A percentile compares a stretch with the other conserved stretches of the same genome.
Conservation (phyloP, 192 early-diverging fungal genomes). For the Blastocladiella britannica region DNA sequence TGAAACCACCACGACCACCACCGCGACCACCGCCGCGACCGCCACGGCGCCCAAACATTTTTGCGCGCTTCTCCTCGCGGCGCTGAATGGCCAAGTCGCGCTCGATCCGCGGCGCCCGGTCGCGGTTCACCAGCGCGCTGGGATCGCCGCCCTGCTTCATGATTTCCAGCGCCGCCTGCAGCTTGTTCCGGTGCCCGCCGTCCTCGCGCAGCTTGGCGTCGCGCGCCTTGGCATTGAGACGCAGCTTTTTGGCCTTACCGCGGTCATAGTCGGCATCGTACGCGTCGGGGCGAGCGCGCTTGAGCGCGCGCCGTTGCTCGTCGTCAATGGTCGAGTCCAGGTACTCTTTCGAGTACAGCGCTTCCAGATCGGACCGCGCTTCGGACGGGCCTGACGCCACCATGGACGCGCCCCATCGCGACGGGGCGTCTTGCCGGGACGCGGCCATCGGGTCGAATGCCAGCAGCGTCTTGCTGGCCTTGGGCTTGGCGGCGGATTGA, state of each 20-base stretch:
- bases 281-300: slow-evolving; percentile 19
- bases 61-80: not conserved
- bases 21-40: not conserved
- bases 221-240: not conserved
- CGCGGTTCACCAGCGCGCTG: not conserved
- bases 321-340: too few relatives aligned
- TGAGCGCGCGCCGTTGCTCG: too few relatives aligned
- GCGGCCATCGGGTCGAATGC: not conserved
- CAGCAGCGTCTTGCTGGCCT: not conserved
- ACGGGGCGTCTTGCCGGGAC: too few relatives aligned
- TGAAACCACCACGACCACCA: not conserved
- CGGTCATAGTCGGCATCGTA: slow-evolving; percentile 55
- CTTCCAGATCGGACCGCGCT: too few relatives aligned
- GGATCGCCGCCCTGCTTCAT: not conserved
- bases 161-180: not conserved
- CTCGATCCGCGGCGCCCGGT: not conserved
- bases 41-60: not conserved
- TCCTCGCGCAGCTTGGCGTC: not conserved
- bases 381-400: too few relatives aligned
- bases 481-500: not conserved
- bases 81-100: not conserved
- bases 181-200: not conserved
- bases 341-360: too few relatives aligned
- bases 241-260: slow-evolving; percentile 46
- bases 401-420: too few relatives aligned